These are phyloP conservation scores for Cucurbita pepo DNA, from an alignment of 306 rosid species.

Conservation along the genomic window DNA sequence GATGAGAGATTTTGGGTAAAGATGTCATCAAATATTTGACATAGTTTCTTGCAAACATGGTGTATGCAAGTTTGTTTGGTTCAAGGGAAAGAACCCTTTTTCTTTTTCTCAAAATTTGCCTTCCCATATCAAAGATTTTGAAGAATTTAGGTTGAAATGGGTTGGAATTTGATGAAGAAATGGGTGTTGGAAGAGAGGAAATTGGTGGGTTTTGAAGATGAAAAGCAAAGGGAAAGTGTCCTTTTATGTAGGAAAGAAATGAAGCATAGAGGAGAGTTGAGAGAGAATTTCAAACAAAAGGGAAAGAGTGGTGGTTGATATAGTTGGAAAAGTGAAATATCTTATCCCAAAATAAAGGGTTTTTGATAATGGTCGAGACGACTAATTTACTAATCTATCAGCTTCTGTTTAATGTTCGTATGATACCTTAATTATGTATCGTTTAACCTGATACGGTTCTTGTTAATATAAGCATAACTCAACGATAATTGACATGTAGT, in stretches of 20 bases:
- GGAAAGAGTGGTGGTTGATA: conserved; percentile 4
- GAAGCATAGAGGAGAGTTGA: conserved; percentile 10
- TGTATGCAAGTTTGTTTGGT: conserved; percentile 19
- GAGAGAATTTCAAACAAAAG: not conserved
- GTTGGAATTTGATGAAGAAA: not conserved
- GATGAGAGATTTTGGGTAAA: conserved; percentile 10
- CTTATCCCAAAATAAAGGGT: conserved; percentile 6
- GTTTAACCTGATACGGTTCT: no score
- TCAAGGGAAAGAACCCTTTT: conserved; percentile 32
- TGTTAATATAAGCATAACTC: no score
- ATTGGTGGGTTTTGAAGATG: not conserved
- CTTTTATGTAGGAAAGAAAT: not conserved
- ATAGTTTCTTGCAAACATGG: conserved; percentile 35
- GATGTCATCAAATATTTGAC: conserved; percentile 35
- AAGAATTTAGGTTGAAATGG: not conserved
- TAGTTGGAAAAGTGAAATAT: conserved; percentile 1
- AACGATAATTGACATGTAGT: no score
- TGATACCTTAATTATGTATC: not conserved
- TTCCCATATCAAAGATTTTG: not conserved
- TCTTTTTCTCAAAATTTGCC: conserved; percentile 20
- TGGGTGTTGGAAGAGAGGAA: not conserved
- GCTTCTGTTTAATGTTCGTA: not conserved
- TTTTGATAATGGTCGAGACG: not conserved
- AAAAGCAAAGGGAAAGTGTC: not conserved
- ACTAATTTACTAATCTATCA: not conserved